Evolutionary conservation across 1,139 yeast genomes (phyloP).

Genomic region (Geotrichum histeridarum): DNA sequence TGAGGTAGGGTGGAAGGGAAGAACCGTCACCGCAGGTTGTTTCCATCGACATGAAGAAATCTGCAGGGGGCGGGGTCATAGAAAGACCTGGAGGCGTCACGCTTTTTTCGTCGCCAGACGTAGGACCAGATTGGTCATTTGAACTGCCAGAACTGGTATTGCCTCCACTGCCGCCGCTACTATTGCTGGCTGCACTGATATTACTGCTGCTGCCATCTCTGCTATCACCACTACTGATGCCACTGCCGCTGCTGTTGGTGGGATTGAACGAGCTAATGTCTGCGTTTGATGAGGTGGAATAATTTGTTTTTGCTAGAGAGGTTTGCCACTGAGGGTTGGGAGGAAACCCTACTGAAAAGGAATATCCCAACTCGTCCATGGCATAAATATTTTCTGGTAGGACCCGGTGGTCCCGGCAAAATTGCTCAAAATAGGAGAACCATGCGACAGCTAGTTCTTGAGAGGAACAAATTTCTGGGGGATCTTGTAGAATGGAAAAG

Average conservation of each 20-base stretch:
- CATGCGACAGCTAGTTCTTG: slow-evolving; percentile 14
- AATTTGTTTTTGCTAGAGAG: background rate
- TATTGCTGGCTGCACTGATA: background rate
- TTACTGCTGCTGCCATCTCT: background rate
- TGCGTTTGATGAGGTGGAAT: slow-evolving; percentile 1
- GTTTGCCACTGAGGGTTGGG: slow-evolving; percentile 2
- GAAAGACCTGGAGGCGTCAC: slow-evolving; percentile 12
- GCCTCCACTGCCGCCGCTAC: background rate
- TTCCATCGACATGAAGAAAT: slow-evolving; percentile 9
- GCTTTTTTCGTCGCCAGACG: background rate
- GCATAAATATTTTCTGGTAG: slow-evolving; percentile 17
- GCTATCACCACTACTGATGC: slow-evolving; percentile 4
- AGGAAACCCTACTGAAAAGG: slow-evolving; percentile 8
- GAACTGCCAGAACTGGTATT: background rate
- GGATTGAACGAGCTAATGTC: background rate
- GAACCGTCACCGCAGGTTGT: slow-evolving; percentile 18
- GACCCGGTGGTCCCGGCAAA: slow-evolving; percentile 14
- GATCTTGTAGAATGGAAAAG: slow-evolving; percentile 16
- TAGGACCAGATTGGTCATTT: background rate
- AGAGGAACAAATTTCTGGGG: slow-evolving; percentile 3
- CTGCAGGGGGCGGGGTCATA: slow-evolving; percentile 13
- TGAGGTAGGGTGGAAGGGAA: slow-evolving; percentile 12
- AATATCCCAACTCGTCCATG: slow-evolving; percentile 18
- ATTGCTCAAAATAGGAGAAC: slow-evolving; percentile 14
- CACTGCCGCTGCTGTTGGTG: background rate